These are phyloP conservation scores for Yamadazyma buinensis DNA, from an alignment of 1,139 yeast species.

Conservation along the genomic window DNA sequence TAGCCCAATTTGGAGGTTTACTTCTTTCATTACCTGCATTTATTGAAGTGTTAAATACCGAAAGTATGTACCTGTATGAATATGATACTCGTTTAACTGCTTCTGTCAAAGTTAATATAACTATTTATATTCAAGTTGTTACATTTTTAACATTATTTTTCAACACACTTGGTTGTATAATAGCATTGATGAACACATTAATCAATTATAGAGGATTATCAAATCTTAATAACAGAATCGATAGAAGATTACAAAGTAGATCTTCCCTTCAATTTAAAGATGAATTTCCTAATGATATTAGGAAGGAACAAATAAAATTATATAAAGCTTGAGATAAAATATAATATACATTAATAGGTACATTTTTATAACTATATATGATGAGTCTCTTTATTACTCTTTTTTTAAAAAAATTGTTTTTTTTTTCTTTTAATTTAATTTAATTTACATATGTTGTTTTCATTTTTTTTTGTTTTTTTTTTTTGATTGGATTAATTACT, in stretches of 20 bases:
- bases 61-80: constrained; percentile 26
- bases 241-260: constrained; percentile 11
- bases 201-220: constrained; percentile 15
- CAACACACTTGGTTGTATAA: constrained; percentile 13
- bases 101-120: constrained; percentile 21
- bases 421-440: too few species aligned
- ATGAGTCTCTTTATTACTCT: too few species aligned
- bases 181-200: constrained; percentile 9
- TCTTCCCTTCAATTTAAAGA: constrained; percentile 7
- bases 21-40: constrained; percentile 18
- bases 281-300: constrained; percentile 1
- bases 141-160: constrained; percentile 12
- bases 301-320: neutral
- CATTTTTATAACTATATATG: neutral
- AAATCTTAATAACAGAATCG: constrained; percentile 18
- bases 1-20: constrained; percentile 22
- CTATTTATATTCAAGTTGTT: constrained; percentile 18
- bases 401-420: too few species aligned
- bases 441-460: too few species aligned
- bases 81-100: constrained; percentile 13
- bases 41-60: constrained; percentile 18
- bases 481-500: neutral
- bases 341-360: constrained; percentile 1
- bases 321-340: constrained; percentile 1
- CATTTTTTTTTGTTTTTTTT: neutral